These are phyloP conservation scores for Heritiera fomes DNA, from an alignment of 345 rosid genomes.

Conservation along the genomic window DNA sequence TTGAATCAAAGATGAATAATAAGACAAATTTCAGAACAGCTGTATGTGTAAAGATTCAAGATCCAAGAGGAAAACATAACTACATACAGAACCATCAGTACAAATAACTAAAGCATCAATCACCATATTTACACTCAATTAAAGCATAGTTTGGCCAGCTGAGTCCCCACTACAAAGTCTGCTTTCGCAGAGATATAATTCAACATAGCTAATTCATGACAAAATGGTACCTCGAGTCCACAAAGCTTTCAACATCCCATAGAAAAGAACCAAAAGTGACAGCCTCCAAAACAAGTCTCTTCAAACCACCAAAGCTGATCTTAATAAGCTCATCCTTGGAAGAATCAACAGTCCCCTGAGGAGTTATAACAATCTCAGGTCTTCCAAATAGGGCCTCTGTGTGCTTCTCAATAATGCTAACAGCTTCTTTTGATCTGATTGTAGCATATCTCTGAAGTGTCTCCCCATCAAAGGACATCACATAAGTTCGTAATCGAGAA, in stretches of 20 bases:
- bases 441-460: constrained; percentile 92
- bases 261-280: constrained; percentile 96
- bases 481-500: constrained; percentile 71
- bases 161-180: neutral
- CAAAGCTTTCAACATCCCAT: constrained; percentile 95
- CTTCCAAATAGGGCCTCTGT: constrained; percentile 94
- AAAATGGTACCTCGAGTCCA: constrained; percentile 92
- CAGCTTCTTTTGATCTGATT: constrained; percentile 89
- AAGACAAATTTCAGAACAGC: neutral
- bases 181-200: constrained; percentile 1
- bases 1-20: neutral
- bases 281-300: constrained; percentile 94
- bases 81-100: constrained; percentile 19
- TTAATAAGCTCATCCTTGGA: constrained; percentile 68
- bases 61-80: constrained; percentile 12
- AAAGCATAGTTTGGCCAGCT: constrained; percentile 22
- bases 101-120: neutral
- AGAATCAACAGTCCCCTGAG: constrained; percentile 69
- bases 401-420: constrained; percentile 89
- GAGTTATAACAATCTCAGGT: constrained; percentile 74
- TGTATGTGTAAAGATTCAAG: neutral
- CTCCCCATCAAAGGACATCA: constrained; percentile 92
- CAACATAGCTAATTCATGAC: constrained; percentile 50
- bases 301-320: constrained; percentile 86
- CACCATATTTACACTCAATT: constrained; percentile 22